These are phyloP conservation scores for Haberlea rhodopensis DNA, from an alignment of 257 asterid species.

Conservation along the genomic window DNA sequence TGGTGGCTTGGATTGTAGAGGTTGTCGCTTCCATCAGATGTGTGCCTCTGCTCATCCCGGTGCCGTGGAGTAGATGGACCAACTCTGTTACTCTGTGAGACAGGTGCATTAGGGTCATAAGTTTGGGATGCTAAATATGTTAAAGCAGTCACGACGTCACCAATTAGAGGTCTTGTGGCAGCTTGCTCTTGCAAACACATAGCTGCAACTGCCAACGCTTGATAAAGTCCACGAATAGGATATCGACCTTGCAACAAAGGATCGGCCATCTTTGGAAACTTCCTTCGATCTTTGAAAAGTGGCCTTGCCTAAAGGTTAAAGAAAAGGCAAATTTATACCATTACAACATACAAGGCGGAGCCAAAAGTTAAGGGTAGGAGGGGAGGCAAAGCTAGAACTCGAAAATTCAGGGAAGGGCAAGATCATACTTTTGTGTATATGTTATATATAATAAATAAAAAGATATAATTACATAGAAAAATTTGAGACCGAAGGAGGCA, in stretches of 20 bases:
- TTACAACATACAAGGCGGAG: neutral
- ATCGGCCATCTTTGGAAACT: conserved; percentile 88
- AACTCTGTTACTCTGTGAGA: conserved; percentile 39
- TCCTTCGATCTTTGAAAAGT: conserved; percentile 76
- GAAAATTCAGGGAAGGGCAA: too few species aligned
- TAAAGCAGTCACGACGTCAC: conserved; percentile 87
- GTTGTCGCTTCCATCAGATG: conserved; percentile 49
- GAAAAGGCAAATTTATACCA: neutral
- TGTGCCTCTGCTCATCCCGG: conserved; percentile 54
- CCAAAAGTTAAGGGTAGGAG: neutral
- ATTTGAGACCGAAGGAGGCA: too few species aligned
- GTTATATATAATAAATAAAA: too few species aligned
- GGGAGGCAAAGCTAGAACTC: neutral
- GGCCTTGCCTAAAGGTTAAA: conserved; percentile 70
- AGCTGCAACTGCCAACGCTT: conserved; percentile 92
- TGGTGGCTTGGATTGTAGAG: conserved; percentile 37
- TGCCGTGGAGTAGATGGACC: conserved; percentile 70
- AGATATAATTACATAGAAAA: too few species aligned
- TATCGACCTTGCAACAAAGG: conserved; percentile 81
- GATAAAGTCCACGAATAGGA: conserved; percentile 87
- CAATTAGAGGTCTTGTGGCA: conserved; percentile 79
- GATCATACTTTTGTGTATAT: too few species aligned
- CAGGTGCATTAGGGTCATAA: conserved; percentile 58
- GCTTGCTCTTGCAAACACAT: conserved; percentile 99
- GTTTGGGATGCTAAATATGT: conserved; percentile 73